Base-by-base conservation (phyloP, 371 early-diverging fungal species). In the Haplosporangium sp. region DNA sequence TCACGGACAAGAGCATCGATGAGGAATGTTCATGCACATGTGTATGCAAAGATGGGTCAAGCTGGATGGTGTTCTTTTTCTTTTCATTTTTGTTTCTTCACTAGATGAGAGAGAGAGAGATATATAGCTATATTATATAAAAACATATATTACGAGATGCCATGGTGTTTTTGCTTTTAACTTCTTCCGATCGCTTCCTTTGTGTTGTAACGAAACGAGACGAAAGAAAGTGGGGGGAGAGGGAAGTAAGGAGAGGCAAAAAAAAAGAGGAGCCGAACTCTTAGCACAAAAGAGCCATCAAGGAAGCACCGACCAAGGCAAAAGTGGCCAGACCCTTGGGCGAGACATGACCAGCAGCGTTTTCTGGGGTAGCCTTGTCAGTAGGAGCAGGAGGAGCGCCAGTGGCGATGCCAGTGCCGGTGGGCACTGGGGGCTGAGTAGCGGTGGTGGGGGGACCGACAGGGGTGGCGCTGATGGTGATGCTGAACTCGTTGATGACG, bases 401-500 rank as follows among this genome's bases (percentile, higher is more conserved):
- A 20, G 55, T 50, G n/a, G 21, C 37, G 59, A 7, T 18, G 36
- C 43, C 48, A 7, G 51, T 43, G 42, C 29, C 14, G 48, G 38
- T 43, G 41, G 55, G 18, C n/a, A 45, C 21, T 12, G 65, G 48
- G 21, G 62, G 57, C 58, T 45, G 41, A 45, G 20, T 63, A 58
- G 40, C 38, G 12, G 41, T 47, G 51, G 61, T 56, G 43, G 88
- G 83, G 41, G 86, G 85, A 45, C 76, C 82, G 18, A 81, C 74
- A 53, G 86, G 86, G 4, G 75, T 60, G 5, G 76, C 46, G 23
- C 74, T 70, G 64, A 88, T 70, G 6, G 72, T 56, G 46, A 86
- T 67, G 7, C 80, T 73, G 69, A 85, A 86, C 69, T 86, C 86
- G 11, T 67, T 74, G 58, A 70, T 69, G 20, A 81, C 81, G 7